Base-by-base conservation (phyloP, 768 basidiomycete species). In the Boletus rex-veris region DNA sequence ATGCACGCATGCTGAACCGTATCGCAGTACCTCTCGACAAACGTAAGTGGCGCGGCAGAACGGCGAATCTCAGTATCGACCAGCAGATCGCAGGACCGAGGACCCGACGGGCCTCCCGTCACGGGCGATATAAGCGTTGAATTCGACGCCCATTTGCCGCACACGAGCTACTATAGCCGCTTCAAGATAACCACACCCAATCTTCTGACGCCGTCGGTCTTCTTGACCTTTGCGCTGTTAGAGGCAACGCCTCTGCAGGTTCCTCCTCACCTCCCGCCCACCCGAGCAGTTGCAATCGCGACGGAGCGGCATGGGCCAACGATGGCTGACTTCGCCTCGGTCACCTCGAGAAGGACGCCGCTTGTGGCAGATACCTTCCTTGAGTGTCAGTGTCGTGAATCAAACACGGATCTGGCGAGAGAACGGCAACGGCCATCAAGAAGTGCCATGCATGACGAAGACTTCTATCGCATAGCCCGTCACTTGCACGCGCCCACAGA, bases 231-330 rank as follows among this genome's bases (percentile, higher is more conserved):
- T 58, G 81, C 77, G 3, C 60, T 84, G 48, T 73, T 78, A 26
- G 81, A 84, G 62, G 70, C 71, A 4, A 69, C 66, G 11, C 68
- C 74, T 2, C 60, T 81, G 19, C 70, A 69, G 49, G 62, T 78
- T 14, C 82, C 83, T 5, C 69, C 70, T 8, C 81, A 84, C 55
- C 71, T 85, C 24, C 82, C 79, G 2, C 67, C 73, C 42, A 80
- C 74, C 36, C 75, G 80, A 36, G 74, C 72, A 14, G 69, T 73
- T 18, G 80, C 82, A 18, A 61, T 70, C 18, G 74, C 76, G 11
- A 73, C 66, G 50, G 74, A 75, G 31, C 74, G 75, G 19, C 63
- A 73, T 37, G 83, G 81, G 0, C 82, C 83, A 4, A 84, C 83
- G 30, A 69, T 73, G 55, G 79, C 80, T 53, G 83, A 85, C 59